Percentiles rank a stretch among this genome's conserved stretches.
Evolutionary conservation across 768 basidiomycete genomes (phyloP).

Genomic region (Trametes gibbosa): DNA sequence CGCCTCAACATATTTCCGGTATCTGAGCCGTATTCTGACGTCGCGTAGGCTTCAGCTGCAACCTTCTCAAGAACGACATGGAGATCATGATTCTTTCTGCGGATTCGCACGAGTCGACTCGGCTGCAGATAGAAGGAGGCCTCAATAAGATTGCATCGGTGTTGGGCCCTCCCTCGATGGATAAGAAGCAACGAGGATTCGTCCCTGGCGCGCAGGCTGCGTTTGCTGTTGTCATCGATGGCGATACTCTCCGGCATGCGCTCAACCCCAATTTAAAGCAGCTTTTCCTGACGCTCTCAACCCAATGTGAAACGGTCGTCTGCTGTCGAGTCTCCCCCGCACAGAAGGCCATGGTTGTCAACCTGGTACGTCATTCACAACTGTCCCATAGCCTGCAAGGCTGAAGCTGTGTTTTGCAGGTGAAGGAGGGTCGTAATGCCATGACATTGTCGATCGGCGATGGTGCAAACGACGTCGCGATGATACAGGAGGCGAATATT

Average conservation of each 20-base stretch:
- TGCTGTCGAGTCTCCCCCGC: slow-evolving; percentile 98
- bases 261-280: slow-evolving; percentile 74
- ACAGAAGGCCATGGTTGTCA: slow-evolving; percentile 97
- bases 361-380: slow-evolving; percentile 54
- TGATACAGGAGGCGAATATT: slow-evolving; percentile 99
- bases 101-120: slow-evolving; percentile 68
- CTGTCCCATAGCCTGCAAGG: neutral
- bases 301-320: slow-evolving; percentile 96
- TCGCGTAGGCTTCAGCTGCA: slow-evolving; percentile 76
- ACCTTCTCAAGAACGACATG: slow-evolving; percentile 91
- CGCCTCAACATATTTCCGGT: neutral
- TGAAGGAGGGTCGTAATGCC: slow-evolving; percentile 92
- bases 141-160: slow-evolving; percentile 92
- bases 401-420: slow-evolving; percentile 40
- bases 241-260: slow-evolving; percentile 85
- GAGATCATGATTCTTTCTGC: slow-evolving; percentile 97
- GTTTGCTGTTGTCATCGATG: slow-evolving; percentile 96
- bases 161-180: slow-evolving; percentile 68
- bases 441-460: slow-evolving; percentile 98
- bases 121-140: slow-evolving; percentile 86
- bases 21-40: neutral
- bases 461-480: slow-evolving; percentile 97
- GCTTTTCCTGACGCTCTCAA: slow-evolving; percentile 87
- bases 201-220: slow-evolving; percentile 61
- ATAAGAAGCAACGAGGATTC: slow-evolving; percentile 63